Conservation (phyloP, 768 basidiomycete genomes). For the Auricularia cornea region DNA sequence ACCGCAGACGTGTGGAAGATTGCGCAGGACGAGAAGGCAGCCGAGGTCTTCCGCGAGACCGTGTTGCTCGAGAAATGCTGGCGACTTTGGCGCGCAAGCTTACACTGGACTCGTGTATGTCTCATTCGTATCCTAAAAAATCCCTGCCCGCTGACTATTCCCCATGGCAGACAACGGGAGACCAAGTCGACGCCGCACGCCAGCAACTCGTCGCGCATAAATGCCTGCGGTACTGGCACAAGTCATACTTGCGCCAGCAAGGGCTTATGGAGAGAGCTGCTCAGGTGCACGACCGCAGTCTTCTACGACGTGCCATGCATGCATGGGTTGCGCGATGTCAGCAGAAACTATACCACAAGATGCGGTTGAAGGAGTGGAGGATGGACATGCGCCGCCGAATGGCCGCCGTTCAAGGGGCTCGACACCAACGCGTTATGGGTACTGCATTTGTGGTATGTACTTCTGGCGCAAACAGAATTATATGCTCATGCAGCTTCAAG, state of each 20-base stretch:
- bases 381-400: conserved; percentile 2
- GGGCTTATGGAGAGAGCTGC: conserved; percentile 20
- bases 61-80: conserved; percentile 61
- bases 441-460: not conserved
- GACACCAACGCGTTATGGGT: not conserved
- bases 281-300: not conserved
- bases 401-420: not conserved
- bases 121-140: not conserved
- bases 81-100: conserved; percentile 66
- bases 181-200: conserved; percentile 62
- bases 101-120: conserved; percentile 67
- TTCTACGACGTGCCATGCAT: not conserved
- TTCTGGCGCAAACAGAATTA: too few relatives aligned
- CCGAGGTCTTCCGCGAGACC: conserved; percentile 58
- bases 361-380: not conserved
- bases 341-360: not conserved
- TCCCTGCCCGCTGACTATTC: conserved; percentile 10
- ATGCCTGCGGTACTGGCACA: conserved; percentile 55
- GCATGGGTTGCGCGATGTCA: not conserved
- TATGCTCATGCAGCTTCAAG: too few relatives aligned
- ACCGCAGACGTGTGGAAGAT: conserved; percentile 32
- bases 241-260: conserved; percentile 26
- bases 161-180: conserved; percentile 52
- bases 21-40: conserved; percentile 60
- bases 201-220: conserved; percentile 55